phyloP scores from a whole-genome alignment of 129 eudicot genomes.

The Saussurea involucrata region DNA sequence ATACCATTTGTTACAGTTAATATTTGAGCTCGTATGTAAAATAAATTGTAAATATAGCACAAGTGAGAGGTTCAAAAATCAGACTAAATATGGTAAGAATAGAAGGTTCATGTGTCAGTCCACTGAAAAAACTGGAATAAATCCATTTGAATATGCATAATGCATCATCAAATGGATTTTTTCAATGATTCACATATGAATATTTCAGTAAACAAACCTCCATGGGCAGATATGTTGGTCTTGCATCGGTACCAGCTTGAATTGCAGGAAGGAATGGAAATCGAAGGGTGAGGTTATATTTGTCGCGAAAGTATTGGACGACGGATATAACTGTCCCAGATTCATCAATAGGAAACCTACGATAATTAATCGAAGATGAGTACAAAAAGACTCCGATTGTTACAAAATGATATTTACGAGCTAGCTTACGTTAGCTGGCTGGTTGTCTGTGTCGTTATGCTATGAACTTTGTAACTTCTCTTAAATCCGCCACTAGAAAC shows the following conservation, averaged over 20 bases:
- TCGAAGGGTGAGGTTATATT: conserved; percentile 29
- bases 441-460: conserved; percentile 30
- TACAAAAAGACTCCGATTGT: not conserved
- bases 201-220: conserved; percentile 40
- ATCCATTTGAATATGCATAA: not conserved
- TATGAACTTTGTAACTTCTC: conserved; percentile 32
- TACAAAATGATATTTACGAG: not conserved
- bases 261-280: conserved; percentile 48
- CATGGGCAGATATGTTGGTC: conserved; percentile 59
- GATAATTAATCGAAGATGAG: not conserved
- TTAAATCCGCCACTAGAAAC: conserved; percentile 3
- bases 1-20: not conserved
- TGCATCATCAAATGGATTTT: not conserved
- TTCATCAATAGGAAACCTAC: conserved; percentile 15
- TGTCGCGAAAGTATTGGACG: conserved; percentile 35
- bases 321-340: conserved; percentile 34
- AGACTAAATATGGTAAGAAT: not conserved
- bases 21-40: not conserved
- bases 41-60: not conserved
- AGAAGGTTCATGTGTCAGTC: not conserved
- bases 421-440: conserved; percentile 36
- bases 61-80: not conserved
- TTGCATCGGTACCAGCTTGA: conserved; percentile 45
- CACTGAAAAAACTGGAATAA: too few relatives aligned
- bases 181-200: not conserved